phyloP scores from a whole-genome alignment of 208 protist genomes.

The Wallacemonas sp. region DNA sequence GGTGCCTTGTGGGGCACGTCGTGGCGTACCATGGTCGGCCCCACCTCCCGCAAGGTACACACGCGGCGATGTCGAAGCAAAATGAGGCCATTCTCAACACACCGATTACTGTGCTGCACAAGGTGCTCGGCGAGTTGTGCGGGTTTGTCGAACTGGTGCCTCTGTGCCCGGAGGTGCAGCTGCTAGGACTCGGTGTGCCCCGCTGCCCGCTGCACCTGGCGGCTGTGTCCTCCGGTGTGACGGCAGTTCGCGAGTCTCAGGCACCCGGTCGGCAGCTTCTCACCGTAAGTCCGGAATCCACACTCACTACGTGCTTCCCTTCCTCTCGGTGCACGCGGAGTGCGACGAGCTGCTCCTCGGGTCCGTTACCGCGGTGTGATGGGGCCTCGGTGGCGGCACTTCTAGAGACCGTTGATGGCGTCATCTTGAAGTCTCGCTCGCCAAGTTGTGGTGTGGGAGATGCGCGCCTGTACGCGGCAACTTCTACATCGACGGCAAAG shows the following conservation, averaged over 20 bases:
- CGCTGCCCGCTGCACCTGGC: conserved; percentile 52
- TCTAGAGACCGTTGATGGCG: conserved; percentile 40
- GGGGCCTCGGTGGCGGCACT: conserved; percentile 11
- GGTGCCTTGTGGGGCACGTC: conserved; percentile 57
- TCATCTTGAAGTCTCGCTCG: conserved; percentile 73
- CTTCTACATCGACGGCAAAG: too few species aligned
- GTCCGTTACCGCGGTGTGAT: not conserved
- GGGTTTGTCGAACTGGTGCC: conserved; percentile 43
- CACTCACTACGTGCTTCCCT: not conserved
- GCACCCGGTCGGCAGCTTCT: not conserved
- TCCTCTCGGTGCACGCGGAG: not conserved
- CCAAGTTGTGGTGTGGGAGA: conserved; percentile 80
- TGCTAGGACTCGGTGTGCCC: conserved; percentile 56
- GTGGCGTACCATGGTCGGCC: conserved; percentile 51
- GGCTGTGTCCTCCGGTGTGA: not conserved
- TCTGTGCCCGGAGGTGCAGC: conserved; percentile 77
- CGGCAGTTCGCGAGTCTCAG: not conserved
- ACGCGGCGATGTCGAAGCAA: too few species aligned
- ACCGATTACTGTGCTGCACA: conserved; percentile 37
- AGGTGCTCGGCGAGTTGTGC: conserved; percentile 34
- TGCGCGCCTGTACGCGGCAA: conserved; percentile 50
- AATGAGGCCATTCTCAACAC: too few species aligned
- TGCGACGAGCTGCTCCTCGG: not conserved
- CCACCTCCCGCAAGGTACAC: not conserved
- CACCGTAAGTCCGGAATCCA: not conserved